Base-by-base conservation (phyloP, 2,329 filamentous ascomycete species). In the Sclerotinia minor region DNA sequence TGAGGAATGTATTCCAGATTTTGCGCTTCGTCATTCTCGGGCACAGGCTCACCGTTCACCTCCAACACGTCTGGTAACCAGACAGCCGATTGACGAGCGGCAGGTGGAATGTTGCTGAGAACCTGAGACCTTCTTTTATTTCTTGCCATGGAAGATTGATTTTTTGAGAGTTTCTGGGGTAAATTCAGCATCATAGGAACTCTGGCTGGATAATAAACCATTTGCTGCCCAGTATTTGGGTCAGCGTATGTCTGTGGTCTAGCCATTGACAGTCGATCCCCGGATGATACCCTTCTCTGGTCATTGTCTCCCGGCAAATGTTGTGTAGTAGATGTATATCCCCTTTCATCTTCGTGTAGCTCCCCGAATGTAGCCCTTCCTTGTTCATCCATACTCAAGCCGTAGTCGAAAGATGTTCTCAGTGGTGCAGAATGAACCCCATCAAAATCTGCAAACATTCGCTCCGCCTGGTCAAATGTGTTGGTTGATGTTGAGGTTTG, bases 151-250 rank as follows among this genome's bases (percentile, higher is more conserved):
- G 85, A 80, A 65, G 89, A 85, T 11, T 90, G 87, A 64, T 88
- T 84, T 74, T 89, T 91, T 0, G 94, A 96, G 63, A 98, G 81
- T 74, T 92, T 91, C 55, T 93, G 92, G 0, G 95, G 95, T 17
- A 99, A 81, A 74, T 97, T 98, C 68, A 99, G 84, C 89, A 96
- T 94, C 70, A 91, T 89, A 3, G 95, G 95, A 3, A 99, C 95
- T 1, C 92, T 94, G 3, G 95, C 95, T 19, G 95, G 95, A 77
- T 99, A 99, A 79, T 90, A 98, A 13, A 97, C 87, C 92, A 98
- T 97, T 73, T 89, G 83, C 72, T 94, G 87, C 5, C 87, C 89
- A 1, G 89, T 89, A 35, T 84, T 81, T 1, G 87, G 86, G 75
- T 89, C 83, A 74, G 86, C 79, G 76, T 88, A 89, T 0, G 87